Evolutionary conservation across 345 rosid genomes (phyloP).

Genomic region (Salix exigua): DNA sequence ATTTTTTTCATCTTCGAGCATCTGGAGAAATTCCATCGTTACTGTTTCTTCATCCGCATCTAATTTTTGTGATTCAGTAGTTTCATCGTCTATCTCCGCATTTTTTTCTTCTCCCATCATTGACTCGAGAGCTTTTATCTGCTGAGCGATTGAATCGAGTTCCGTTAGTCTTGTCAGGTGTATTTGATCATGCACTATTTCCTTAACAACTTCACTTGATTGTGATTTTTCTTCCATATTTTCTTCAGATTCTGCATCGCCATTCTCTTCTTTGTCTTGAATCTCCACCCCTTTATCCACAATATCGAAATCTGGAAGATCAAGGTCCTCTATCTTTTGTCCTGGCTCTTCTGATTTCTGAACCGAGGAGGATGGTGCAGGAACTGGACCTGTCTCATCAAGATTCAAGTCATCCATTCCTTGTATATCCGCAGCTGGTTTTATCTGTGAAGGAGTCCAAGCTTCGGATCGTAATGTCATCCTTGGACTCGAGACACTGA

Average conservation of each 20-base stretch:
- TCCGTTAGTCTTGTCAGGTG: conserved; percentile 62
- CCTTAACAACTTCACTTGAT: conserved; percentile 66
- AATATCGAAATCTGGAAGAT: conserved; percentile 72
- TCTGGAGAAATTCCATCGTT: conserved; percentile 78
- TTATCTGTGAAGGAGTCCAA: conserved; percentile 59
- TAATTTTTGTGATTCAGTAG: conserved; percentile 57
- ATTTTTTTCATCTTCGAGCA: conserved; percentile 70
- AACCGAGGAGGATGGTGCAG: conserved; percentile 14
- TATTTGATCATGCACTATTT: conserved; percentile 57
- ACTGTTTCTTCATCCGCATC: conserved; percentile 84
- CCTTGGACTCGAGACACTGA: conserved; percentile 88
- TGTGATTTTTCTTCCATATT: conserved; percentile 36
- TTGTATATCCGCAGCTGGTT: conserved; percentile 47
- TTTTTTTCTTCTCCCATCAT: conserved; percentile 56
- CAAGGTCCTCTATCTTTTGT: conserved; percentile 50
- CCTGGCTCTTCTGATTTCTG: conserved; percentile 44
- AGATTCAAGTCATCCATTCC: conserved; percentile 83
- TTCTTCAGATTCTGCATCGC: conserved; percentile 44
- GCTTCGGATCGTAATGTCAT: conserved; percentile 50
- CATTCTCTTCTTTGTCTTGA: conserved; percentile 40
- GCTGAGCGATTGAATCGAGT: conserved; percentile 86
- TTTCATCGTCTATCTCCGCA: conserved; percentile 38
- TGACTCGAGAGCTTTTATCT: conserved; percentile 88
- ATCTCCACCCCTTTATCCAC: conserved; percentile 91
- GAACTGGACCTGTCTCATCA: conserved; percentile 60